Evolutionary conservation across 2,329 filamentous ascomycete species (phyloP), one percentile per base, ranked within the genome.

Genomic region (Claviceps africana): DNA sequence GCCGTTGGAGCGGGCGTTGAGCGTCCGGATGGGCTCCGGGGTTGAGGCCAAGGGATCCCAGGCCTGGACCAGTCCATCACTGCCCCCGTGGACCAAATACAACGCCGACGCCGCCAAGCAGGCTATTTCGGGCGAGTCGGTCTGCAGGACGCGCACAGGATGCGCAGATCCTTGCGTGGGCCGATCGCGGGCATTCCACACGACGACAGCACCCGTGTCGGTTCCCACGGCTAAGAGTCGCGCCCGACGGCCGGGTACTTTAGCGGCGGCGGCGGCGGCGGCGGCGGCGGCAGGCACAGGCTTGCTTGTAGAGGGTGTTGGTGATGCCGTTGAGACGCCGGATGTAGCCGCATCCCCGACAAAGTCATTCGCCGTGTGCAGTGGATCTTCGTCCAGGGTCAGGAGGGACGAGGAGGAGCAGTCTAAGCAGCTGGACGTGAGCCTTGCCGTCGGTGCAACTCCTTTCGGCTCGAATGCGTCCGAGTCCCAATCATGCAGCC

Each of bases 21-120:
- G 74, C 0, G 89, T 97, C 40, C 89, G 82, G 50, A 97, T 78
- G 0, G 93, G 88, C 21, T 84, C 81, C 19, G 76, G 68, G 0
- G 78, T 85, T 2, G 91, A 97, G 1, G 84, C 88, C 47, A 98
- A 72, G n/a, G 86, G 87, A 70, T 98, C 93, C 93, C 93, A 98
- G 6, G 89, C 87, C 66, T 97, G 93, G 4, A 95, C 91, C 3
- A 97, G 78, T 1, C 93, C 91, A 67, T 98, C 93, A 58, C 86
- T 95, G 28, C 93, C 93, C 48, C 93, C 93, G 64, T 95, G 88
- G 7, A 97, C 86, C 17, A 98, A 70, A 63, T 95, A 94, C 17
- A 98, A 72, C 1, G 88, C 86, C 1, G 89, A 88, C 47, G 95
- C 66, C 6, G 85, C 93, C 17, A 98, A 68, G 55, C 83, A 88